Conservation (phyloP, 2,329 filamentous ascomycete genomes). For the Rhynchosporium secalis region DNA sequence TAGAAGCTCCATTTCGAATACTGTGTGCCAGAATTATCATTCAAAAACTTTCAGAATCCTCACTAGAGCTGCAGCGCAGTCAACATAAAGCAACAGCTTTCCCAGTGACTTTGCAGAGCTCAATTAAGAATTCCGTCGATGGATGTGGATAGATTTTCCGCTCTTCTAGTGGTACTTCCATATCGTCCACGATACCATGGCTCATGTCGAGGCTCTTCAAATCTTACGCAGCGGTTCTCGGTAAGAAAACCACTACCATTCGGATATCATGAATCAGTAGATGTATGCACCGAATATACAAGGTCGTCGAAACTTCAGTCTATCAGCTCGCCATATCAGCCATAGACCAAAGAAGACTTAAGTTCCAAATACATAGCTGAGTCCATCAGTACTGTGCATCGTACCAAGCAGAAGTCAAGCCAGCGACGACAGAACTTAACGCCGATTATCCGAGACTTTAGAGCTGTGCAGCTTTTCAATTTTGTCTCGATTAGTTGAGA, state of each 20-base stretch:
- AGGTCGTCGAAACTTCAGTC: background rate
- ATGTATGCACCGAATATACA: conserved; percentile 1
- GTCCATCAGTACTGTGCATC: background rate
- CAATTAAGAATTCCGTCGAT: background rate
- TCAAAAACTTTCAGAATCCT: background rate
- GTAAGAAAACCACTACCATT: conserved; percentile 3
- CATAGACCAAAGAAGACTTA: background rate
- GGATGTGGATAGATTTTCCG: conserved; percentile 5
- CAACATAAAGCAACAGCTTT: conserved; percentile 2
- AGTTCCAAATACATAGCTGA: background rate
- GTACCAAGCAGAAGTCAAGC: conserved; percentile 1
- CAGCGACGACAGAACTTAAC: background rate
- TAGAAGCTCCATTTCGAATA: background rate
- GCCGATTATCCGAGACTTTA: conserved; percentile 1
- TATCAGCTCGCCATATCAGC: background rate
- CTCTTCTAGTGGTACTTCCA: background rate
- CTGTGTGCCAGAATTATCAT: background rate
- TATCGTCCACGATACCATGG: background rate
- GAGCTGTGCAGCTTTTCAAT: background rate
- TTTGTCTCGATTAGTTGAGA: background rate
- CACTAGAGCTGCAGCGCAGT: background rate
- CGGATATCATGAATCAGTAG: conserved; percentile 9
- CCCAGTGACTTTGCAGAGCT: background rate
- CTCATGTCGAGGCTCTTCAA: background rate
- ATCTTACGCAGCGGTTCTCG: background rate